Base-by-base conservation (phyloP, 305 asterid species). In the Fraxinus dipetala region DNA sequence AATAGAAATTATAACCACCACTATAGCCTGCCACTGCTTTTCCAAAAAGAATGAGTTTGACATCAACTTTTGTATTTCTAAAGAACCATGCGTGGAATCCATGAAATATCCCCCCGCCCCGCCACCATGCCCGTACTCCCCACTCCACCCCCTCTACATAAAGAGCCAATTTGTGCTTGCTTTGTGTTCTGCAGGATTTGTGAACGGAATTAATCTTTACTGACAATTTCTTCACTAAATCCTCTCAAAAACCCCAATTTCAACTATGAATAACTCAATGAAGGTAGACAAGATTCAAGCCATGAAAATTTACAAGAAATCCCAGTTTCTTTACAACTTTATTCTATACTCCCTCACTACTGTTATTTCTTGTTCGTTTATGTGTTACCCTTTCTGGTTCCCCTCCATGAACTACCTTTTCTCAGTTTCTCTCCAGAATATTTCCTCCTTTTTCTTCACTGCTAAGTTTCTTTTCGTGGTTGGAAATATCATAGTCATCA, bases 261-360 rank as follows among this genome's bases (percentile, higher is more conserved):
- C 26, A 18, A n/a, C 4, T 5, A 18, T 56, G 67, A 43, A 43
- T 10, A 43, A 76, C 70, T 43, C 86, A 31, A 31, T 72, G 65
- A 79, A 72, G 51, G 34, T 16, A 45, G 76, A 77, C 9, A 85
- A 85, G 78, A 34, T 34, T 10, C 51, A 80, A 77, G 77, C 86
- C 84, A 78, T 83, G 83, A 80, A 69, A 48, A 80, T 13, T 51
- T 31, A 83, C 77, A 83, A 74, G 83, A 83, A 79, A 45, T 80
- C 84, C 79, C 85, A 63, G 48, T 35, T 86, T 48, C n/a, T 83
- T 7, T 77, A 48, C 51, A 54, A 80, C 32, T 1, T 86, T 16
- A 28, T 78, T 4, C 70, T 83, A 7, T 86, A 83, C 81, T 81
- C 85, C 54, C 84, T 86, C 8, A 67, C 88, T n/a, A 80, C 85